Base-by-base conservation (phyloP, 495 filamentous ascomycete species). In the Xylaria flabelliformis region DNA sequence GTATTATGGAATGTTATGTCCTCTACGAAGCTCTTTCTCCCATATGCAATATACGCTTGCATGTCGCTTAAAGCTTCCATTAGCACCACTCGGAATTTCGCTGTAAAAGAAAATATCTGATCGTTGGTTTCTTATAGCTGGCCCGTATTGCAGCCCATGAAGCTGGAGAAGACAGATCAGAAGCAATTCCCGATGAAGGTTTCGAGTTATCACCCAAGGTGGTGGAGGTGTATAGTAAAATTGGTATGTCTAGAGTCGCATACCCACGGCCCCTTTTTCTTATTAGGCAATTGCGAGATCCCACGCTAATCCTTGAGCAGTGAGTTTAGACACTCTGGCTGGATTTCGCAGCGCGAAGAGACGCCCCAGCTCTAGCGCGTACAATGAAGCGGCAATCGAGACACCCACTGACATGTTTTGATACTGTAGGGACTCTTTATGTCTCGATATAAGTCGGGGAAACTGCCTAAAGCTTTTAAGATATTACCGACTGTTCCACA, bases 391-490 rank as follows among this genome's bases (percentile, higher is more conserved):
- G n/a, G 19, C 32, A 26, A 0, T 26, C 21, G n/a, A 55, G 7
- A 8, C 4, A n/a, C 2, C 29, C 7, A 59, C 69, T 71, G 42
- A 71, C 58, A 50, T 36, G 7, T 65, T 21, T 41, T 36, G 36
- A 32, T 26, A 3, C 42, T 50, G 0, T 39, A 71, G 69, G 69
- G 70, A 8, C 63, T 72, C 15, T 68, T 73, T 7, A 26, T 73
- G 64, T 94, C 94, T 10, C 89, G 95, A 64, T 97, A 98, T 82
- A 97, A 97, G 79, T 96, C 94, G 12, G 96, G 96, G 26, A 94
- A 94, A 74, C 88, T 98, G 32, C 97, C 96, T 15, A 98, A 98
- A 81, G 95, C 95, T 1, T 97, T 99, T 88, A 98, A 98, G 82
- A 93, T 98, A 71, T 88, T 99, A 41, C 96, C 97, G 0, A 92